phyloP scores from a whole-genome alignment of 2,329 filamentous ascomycete species.

The Neofusicoccum kwambonambiense region DNA sequence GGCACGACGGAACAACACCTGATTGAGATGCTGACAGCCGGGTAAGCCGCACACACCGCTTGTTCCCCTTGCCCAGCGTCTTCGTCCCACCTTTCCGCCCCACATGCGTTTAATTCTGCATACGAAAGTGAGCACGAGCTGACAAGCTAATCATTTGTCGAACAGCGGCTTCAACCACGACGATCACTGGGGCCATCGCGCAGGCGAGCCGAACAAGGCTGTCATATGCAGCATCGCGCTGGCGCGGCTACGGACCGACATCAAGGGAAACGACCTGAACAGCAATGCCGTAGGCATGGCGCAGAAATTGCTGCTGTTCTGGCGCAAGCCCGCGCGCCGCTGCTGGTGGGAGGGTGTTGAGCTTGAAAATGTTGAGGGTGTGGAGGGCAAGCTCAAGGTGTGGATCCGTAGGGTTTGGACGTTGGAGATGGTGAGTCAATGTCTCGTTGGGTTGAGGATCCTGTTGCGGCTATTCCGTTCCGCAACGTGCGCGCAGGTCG shows the following conservation, averaged over 20 bases:
- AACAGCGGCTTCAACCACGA: slow-evolving; percentile 91
- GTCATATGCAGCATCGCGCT: slow-evolving; percentile 96
- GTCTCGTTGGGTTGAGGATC: not conserved
- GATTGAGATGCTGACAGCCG: slow-evolving; percentile 98
- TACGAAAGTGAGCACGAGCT: slow-evolving; percentile 18
- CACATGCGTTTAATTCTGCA: not conserved
- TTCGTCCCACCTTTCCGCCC: slow-evolving; percentile 9
- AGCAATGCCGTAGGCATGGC: slow-evolving; percentile 90
- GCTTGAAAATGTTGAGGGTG: slow-evolving; percentile 81
- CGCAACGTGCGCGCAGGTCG: slow-evolving; percentile 18
- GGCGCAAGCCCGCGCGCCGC: slow-evolving; percentile 91
- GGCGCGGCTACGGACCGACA: slow-evolving; percentile 87
- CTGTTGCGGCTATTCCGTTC: slow-evolving; percentile 12
- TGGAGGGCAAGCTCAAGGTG: slow-evolving; percentile 89
- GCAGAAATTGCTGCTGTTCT: slow-evolving; percentile 95
- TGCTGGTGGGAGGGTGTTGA: slow-evolving; percentile 99
- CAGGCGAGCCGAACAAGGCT: slow-evolving; percentile 96
- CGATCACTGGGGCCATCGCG: slow-evolving; percentile 92
- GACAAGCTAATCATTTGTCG: slow-evolving; percentile 11
- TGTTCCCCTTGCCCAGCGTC: not conserved
- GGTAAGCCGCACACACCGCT: slow-evolving; percentile 58
- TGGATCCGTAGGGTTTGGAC: slow-evolving; percentile 99
- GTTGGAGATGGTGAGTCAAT: slow-evolving; percentile 75
- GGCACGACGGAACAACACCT: slow-evolving; percentile 97
- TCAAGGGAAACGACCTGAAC: slow-evolving; percentile 73